Conservation (phyloP, 805 yeast genomes). For the Wickerhamomyces pijperi region DNA sequence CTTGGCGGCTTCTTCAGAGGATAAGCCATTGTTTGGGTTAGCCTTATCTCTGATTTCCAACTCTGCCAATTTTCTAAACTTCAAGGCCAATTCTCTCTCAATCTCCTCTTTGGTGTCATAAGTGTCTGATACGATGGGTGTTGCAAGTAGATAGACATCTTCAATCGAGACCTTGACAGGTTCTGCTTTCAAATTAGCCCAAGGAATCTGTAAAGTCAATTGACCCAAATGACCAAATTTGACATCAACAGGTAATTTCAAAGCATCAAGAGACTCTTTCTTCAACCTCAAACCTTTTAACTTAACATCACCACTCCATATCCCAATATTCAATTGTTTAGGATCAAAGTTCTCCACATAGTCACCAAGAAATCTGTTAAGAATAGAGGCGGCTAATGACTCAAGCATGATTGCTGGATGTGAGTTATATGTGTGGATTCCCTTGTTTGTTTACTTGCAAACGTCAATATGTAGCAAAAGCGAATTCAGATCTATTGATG, state of each 20-base stretch:
- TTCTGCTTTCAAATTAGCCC: conserved; percentile 87
- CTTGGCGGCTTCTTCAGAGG: conserved; percentile 29
- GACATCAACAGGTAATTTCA: conserved; percentile 80
- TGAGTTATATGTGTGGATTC: too few relatives aligned
- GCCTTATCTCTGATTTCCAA: conserved; percentile 44
- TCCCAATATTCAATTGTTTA: conserved; percentile 87
- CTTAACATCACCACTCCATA: conserved; percentile 96
- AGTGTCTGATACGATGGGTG: conserved; percentile 54
- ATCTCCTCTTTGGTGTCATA: conserved; percentile 43
- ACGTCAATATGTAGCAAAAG: too few relatives aligned
- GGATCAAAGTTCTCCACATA: conserved; percentile 95
- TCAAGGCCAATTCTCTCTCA: conserved; percentile 52
- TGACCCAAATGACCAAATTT: conserved; percentile 85
- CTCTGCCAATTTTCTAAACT: conserved; percentile 55
- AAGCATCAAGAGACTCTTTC: conserved; percentile 79
- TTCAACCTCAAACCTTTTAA: conserved; percentile 66
- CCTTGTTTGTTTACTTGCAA: too few relatives aligned
- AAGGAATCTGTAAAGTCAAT: conserved; percentile 84
- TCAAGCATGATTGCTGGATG: conserved; percentile 34
- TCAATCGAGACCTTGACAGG: conserved; percentile 85
- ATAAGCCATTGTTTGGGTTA: conserved; percentile 22
- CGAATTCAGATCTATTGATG: too few relatives aligned
- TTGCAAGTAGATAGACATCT: conserved; percentile 74
- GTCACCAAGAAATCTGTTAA: conserved; percentile 52
- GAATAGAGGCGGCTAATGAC: conserved; percentile 50